Conservation (phyloP, 2,329 filamentous ascomycete genomes). For the Whalleya microplaca region DNA sequence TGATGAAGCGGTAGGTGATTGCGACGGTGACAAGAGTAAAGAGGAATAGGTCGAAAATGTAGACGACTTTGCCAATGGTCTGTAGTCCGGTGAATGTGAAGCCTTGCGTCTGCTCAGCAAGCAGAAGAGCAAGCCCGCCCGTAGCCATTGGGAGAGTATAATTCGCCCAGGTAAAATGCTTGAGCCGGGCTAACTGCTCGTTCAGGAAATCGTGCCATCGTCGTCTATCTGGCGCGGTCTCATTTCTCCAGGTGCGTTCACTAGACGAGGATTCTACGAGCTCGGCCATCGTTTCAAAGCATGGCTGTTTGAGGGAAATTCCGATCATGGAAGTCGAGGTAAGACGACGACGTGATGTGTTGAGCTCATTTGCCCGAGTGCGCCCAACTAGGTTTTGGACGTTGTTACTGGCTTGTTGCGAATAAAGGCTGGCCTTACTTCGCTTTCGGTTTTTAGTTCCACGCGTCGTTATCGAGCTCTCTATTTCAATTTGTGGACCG, state of each 20-base stretch:
- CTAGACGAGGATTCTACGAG: background rate
- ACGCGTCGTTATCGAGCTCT: too few relatives aligned
- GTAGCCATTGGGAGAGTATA: constrained; percentile 53
- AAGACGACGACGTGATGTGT: background rate
- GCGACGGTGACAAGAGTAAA: constrained; percentile 42
- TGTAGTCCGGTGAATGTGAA: constrained; percentile 51
- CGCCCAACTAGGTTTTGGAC: too few relatives aligned
- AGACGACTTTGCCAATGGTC: constrained; percentile 54
- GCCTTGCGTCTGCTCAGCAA: constrained; percentile 45
- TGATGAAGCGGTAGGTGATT: constrained; percentile 48
- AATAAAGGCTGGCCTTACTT: too few relatives aligned
- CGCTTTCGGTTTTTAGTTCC: too few relatives aligned
- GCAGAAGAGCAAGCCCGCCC: constrained; percentile 48
- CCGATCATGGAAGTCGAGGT: background rate
- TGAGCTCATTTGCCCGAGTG: background rate
- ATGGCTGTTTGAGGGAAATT: background rate
- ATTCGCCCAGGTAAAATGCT: constrained; percentile 52
- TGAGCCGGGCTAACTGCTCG: constrained; percentile 30
- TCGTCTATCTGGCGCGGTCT: background rate
- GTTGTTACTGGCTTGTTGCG: too few relatives aligned
- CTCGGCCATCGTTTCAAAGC: background rate
- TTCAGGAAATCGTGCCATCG: constrained; percentile 8
- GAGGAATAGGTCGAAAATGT: constrained; percentile 52
- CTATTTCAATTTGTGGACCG: too few relatives aligned
- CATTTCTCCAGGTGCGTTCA: background rate